Evolutionary conservation across 306 rosid genomes (phyloP).

Genomic region (Prunus fruticosa): DNA sequence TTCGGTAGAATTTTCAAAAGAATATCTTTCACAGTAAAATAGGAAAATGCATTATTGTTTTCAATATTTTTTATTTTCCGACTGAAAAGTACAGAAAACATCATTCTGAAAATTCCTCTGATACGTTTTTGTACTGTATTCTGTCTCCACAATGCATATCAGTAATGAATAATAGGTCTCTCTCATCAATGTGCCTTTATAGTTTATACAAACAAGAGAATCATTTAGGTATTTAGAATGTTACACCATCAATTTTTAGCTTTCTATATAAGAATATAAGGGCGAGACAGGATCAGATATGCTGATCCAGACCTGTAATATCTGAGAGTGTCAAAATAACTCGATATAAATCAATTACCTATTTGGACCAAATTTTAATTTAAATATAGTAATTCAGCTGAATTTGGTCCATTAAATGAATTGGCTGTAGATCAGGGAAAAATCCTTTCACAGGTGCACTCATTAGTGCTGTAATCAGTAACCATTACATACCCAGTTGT

Average conservation of each 20-base stretch:
- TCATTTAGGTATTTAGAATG: not conserved
- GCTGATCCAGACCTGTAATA: not conserved
- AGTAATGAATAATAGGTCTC: not conserved
- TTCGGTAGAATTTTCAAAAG: not conserved
- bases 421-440: not conserved
- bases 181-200: not conserved
- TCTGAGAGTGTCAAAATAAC: too few relatives aligned
- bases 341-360: not conserved
- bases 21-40: not conserved
- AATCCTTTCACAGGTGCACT: constrained; percentile 12
- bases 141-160: not conserved
- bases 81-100: too few relatives aligned
- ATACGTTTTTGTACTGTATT: too few relatives aligned
- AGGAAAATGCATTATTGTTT: not conserved
- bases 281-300: not conserved
- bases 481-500: constrained; percentile 80
- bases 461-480: constrained; percentile 7
- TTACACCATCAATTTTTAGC: not conserved
- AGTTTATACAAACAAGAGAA: not conserved
- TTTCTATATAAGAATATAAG: not conserved
- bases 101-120: too few relatives aligned
- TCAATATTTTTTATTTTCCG: not conserved
- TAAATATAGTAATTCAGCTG: not conserved
- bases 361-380: not conserved
- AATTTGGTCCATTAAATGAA: not conserved